Evolutionary conservation across 257 asterid species (phyloP), one percentile per base, ranked within the genome.

Genomic region (Solanum neorickii): DNA sequence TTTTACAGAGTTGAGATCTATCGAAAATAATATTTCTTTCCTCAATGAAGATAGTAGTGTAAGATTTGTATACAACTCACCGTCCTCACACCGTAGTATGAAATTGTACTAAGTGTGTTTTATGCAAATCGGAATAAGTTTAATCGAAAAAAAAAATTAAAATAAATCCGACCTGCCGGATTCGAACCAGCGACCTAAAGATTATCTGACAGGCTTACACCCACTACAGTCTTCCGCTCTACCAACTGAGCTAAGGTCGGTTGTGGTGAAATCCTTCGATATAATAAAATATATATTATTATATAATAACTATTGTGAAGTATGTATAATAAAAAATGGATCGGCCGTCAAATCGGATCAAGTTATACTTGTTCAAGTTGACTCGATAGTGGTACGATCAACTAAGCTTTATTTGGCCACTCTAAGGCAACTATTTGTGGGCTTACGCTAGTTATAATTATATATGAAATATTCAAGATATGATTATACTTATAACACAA

Each of bases 181-280:
- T 31, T 82, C 85, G 85, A 49, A 82, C 85, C 85, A 82, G 85
- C 41, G 85, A 82, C 85, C 85, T 82, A 84, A 84, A 65, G 74
- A 83, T 83, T 16, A 8, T 60, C 72, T 31, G 69, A 47, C 3
- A 35, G 86, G 66, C 13, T 9, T 46, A 5, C 73, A 46, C n/a
- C 76, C 41, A 80, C 85, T 80, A 46, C 85, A 80, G 85, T 47
- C 85, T 52, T 80, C 85, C 85, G 85, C 85, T 29, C 85, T 80
- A 49, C 85, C 85, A 80, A 80, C 85, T 80, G 85, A 80, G 85
- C 85, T 80, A 80, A 80, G 85, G 85, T 80, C 68, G 85, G 69
- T 16, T 65, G 33, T 25, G 5, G 11, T 33, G 4, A 3, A 44
- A 1, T 0, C 2, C 0, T 49, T 5, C 0, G 7, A 49, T 49